These are phyloP conservation scores for Primulina huaijiensis DNA, from an alignment of 257 asterid genomes.

Conservation along the genomic window DNA sequence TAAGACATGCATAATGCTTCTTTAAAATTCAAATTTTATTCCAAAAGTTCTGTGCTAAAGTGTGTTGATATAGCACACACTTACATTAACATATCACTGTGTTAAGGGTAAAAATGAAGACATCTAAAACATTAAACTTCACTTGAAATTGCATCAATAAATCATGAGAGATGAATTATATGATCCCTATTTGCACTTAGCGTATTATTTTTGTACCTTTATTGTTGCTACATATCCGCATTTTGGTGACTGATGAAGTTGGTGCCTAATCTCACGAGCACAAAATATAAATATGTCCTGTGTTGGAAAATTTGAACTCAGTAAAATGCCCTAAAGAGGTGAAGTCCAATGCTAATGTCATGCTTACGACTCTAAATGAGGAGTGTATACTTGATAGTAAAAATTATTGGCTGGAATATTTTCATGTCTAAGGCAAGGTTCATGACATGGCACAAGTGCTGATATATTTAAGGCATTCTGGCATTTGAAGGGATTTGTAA, in stretches of 20 bases:
- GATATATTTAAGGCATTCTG: background rate
- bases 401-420: no score
- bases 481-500: background rate
- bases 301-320: slow-evolving; percentile 3
- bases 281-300: background rate
- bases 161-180: background rate
- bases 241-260: slow-evolving; percentile 11
- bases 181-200: no score
- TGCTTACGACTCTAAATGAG: background rate
- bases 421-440: background rate
- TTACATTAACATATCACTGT: background rate
- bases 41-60: background rate
- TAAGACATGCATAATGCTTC: background rate
- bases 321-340: background rate
- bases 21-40: no score
- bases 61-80: background rate
- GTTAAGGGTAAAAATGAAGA: background rate
- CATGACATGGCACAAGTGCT: slow-evolving; percentile 8
- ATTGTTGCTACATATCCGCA: slow-evolving; percentile 10
- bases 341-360: background rate
- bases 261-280: background rate
- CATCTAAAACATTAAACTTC: background rate
- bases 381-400: background rate
- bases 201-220: background rate
- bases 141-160: background rate